These are phyloP conservation scores for Echinosophora koreensis DNA, from an alignment of 306 rosid genomes.

Conservation along the genomic window DNA sequence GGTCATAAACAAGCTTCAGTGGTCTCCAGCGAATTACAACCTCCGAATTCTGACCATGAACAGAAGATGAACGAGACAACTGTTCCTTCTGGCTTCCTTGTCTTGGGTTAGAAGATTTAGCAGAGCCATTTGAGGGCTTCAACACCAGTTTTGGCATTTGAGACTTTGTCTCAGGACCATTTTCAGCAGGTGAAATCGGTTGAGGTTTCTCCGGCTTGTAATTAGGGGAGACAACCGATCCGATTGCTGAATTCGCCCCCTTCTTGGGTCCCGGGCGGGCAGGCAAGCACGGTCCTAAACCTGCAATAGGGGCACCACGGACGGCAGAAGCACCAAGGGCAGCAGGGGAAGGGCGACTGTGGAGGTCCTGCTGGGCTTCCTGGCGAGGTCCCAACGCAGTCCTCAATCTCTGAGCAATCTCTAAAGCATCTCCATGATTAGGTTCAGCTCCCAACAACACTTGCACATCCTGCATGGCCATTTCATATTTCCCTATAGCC, in stretches of 20 bases:
- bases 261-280: conserved; percentile 79
- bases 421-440: conserved; percentile 79
- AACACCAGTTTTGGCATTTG: conserved; percentile 68
- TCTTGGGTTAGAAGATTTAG: conserved; percentile 47
- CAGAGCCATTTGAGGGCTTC: conserved; percentile 74
- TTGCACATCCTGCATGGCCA: conserved; percentile 93
- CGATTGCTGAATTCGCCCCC: conserved; percentile 50
- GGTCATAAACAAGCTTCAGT: conserved; percentile 49
- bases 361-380: conserved; percentile 95
- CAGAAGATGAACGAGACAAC: conserved; percentile 46
- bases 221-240: conserved; percentile 50
- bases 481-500: conserved; percentile 82
- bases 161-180: conserved; percentile 63
- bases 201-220: conserved; percentile 71
- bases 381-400: conserved; percentile 79
- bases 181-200: conserved; percentile 57
- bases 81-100: conserved; percentile 61
- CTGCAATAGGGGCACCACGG: conserved; percentile 91
- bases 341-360: conserved; percentile 99
- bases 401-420: conserved; percentile 79
- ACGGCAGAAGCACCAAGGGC: conserved; percentile 98
- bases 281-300: conserved; percentile 86
- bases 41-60: conserved; percentile 49
- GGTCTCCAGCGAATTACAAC: conserved; percentile 67
- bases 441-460: conserved; percentile 77